A percentile compares a stretch with the other conserved stretches of the same genome.
Evolutionary conservation across 768 basidiomycete genomes (phyloP).

Genomic region (Tulasnella sp.): DNA sequence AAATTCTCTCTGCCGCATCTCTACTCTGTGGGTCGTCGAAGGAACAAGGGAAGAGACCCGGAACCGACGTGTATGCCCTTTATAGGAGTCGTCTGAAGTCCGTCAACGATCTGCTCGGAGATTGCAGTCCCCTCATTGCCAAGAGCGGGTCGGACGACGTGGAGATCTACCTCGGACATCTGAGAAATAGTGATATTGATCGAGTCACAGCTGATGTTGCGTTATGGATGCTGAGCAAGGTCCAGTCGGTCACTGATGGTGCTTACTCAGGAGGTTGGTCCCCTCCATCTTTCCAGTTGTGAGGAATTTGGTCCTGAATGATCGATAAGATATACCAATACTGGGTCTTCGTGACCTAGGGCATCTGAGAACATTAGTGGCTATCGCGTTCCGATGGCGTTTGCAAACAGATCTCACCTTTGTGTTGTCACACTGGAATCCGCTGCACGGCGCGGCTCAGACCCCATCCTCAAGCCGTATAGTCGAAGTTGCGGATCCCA

Average conservation of each 20-base stretch:
- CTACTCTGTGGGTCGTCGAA: no score
- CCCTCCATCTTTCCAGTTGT: not conserved
- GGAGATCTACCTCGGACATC: not conserved
- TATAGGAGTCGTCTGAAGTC: no score
- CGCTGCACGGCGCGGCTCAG: conserved; percentile 19
- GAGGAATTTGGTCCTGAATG: not conserved
- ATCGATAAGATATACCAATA: conserved; percentile 23
- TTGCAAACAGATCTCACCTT: conserved; percentile 40
- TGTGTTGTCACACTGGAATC: conserved; percentile 33
- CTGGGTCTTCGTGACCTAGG: conserved; percentile 58
- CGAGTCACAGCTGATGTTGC: conserved; percentile 8
- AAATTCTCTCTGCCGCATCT: no score
- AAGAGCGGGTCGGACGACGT: no score
- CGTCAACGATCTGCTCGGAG: no score
- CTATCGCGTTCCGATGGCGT: conserved; percentile 64
- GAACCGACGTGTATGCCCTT: no score
- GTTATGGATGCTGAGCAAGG: not conserved
- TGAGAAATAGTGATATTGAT: not conserved
- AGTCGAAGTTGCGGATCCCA: conserved; percentile 33
- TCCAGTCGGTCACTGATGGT: conserved; percentile 7
- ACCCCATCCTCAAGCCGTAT: conserved; percentile 10
- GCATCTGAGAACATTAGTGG: conserved; percentile 48
- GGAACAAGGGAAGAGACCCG: no score
- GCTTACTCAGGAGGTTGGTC: not conserved
- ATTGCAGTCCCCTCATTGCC: no score